A percentile compares a stretch with the other conserved stretches of the same genome.
These are phyloP conservation scores for Hamamelis virginiana DNA, from an alignment of 164 flowering plant species.

Conservation along the genomic window DNA sequence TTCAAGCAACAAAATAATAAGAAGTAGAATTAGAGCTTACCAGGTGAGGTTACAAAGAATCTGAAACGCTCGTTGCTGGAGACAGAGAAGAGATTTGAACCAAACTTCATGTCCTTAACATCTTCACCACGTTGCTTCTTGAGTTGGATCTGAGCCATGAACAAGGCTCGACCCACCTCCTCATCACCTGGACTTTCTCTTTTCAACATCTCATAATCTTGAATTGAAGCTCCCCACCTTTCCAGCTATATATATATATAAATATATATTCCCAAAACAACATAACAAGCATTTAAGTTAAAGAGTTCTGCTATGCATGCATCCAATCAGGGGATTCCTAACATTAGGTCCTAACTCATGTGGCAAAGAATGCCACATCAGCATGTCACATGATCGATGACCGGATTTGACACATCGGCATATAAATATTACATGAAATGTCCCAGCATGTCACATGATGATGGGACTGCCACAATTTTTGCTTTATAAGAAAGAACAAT, in stretches of 20 bases:
- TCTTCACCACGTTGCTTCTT: slow-evolving; percentile 51
- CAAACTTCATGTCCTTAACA: slow-evolving; percentile 36
- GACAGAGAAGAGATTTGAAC: slow-evolving; percentile 42
- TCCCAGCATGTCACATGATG: no score
- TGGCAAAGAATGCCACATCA: no score
- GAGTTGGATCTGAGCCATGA: slow-evolving; percentile 55
- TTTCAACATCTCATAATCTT: slow-evolving; percentile 70
- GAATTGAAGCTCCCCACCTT: slow-evolving; percentile 74
- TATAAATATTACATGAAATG: no score
- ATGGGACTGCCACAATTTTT: no score
- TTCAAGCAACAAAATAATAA: no score
- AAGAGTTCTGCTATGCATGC: no score
- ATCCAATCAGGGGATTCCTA: no score
- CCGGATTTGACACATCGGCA: no score
- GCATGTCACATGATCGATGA: no score
- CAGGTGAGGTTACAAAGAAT: slow-evolving; percentile 52
- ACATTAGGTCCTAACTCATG: no score
- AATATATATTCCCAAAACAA: background rate
- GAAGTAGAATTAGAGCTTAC: slow-evolving; percentile 18
- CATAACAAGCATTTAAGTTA: no score
- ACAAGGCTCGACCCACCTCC: slow-evolving; percentile 54
- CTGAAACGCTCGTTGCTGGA: slow-evolving; percentile 56
- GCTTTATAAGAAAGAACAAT: no score
- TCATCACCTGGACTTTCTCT: slow-evolving; percentile 67
- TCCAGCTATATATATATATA: slow-evolving; percentile 68